Base-by-base conservation (phyloP, 306 rosid species). In the Pyrus betulifolia region DNA sequence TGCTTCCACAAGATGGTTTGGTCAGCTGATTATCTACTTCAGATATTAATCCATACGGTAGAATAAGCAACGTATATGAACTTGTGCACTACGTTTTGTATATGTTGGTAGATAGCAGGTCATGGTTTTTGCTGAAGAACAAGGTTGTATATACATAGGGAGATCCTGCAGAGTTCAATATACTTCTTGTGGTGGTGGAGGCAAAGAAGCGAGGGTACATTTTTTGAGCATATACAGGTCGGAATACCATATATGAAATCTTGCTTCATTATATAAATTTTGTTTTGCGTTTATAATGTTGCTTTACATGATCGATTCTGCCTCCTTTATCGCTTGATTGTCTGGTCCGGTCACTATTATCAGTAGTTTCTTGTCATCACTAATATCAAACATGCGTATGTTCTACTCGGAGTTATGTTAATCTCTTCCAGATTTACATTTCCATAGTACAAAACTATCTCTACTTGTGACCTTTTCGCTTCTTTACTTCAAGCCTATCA, bases 1-100 rank as follows among this genome's bases (percentile, higher is more conserved):
- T 85, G 79, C 81, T 91, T 74, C 83, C 85, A 65, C 93, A 87
- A 80, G 92, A 91, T 74, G 90, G 93, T 78, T 83, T 93, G 80
- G 87, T 85, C 70, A 90, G 88, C 76, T 70, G 54, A 67, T 35
- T 74, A 76, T 51, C 60, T 70, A 77, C 81, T 69, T 71, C 38
- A 77, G 79, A 76, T 84, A 79, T 76, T 35, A 58, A 74, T 87
- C 60, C 69, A 80, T 86, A 81, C 86, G 42, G 61, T 67, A 51
- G 61, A 40, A 73, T 79, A 71, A 31, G 74, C 70, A 71, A 35
- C 76, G 60, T 64, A 66, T 69, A 69, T 82, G 67, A 74, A 28
- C 58, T 64, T 57, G 73, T 55, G 80, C 79, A 63, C 42, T 71
- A 45, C 75, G 23, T 23, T 78, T 71, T 71, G 72, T 79, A 51